Conservation (phyloP, 1,284 basidiomycete species). For the Butyriboletus appendiculatus region DNA sequence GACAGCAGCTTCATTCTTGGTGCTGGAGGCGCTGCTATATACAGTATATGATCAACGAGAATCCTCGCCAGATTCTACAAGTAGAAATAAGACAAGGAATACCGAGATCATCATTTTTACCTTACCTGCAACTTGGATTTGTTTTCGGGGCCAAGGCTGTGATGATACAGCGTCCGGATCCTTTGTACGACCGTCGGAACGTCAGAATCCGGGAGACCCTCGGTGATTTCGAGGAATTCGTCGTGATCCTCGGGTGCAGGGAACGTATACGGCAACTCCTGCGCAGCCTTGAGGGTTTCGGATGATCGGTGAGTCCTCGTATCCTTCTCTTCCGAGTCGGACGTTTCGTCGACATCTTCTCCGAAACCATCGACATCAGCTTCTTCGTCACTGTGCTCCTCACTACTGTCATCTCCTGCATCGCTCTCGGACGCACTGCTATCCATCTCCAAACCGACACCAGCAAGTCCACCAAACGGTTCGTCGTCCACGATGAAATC, state of each 20-base stretch:
- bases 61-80: constrained; percentile 72
- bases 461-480: constrained; percentile 45
- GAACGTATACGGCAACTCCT: constrained; percentile 91
- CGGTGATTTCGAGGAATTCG: constrained; percentile 84
- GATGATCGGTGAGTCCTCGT: constrained; percentile 37
- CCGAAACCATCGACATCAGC: constrained; percentile 36
- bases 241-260: constrained; percentile 86
- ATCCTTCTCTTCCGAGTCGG: constrained; percentile 42
- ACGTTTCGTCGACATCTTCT: constrained; percentile 38
- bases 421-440: constrained; percentile 25
- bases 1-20: constrained; percentile 66
- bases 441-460: constrained; percentile 42
- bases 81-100: constrained; percentile 2
- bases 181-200: constrained; percentile 87
- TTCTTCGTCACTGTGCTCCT: constrained; percentile 41
- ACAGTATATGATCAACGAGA: constrained; percentile 91
- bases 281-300: constrained; percentile 32
- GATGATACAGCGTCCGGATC: constrained; percentile 89
- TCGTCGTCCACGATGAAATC: constrained; percentile 79
- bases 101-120: constrained; percentile 3
- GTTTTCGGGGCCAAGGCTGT: constrained; percentile 89
- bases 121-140: constrained; percentile 87
- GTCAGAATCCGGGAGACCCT: constrained; percentile 68
- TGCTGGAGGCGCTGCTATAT: constrained; percentile 65
- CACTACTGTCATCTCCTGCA: constrained; percentile 46